A percentile compares a stretch with the other conserved stretches of the same genome.
These are phyloP conservation scores for Debaryomyces prosopidis DNA, from an alignment of 805 yeast genomes.

Conservation along the genomic window DNA sequence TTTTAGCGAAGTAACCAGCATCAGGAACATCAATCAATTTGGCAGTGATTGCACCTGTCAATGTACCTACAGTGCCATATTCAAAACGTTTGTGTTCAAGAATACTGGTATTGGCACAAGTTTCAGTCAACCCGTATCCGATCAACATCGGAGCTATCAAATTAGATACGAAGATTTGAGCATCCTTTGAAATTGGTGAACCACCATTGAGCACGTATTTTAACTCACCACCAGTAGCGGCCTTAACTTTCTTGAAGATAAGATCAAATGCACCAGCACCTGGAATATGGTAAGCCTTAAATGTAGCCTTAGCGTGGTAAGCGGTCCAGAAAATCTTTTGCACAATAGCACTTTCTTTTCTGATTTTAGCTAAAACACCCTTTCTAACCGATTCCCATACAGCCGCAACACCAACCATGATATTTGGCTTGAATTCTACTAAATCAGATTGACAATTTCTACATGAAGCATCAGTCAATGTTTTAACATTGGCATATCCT, in stretches of 20 bases:
- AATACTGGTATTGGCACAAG: constrained; percentile 84
- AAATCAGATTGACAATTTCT: constrained; percentile 88
- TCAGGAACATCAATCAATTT: constrained; percentile 91
- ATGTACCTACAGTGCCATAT: constrained; percentile 76
- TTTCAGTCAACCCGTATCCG: constrained; percentile 97
- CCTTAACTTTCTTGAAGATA: constrained; percentile 83
- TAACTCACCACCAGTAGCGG: constrained; percentile 92
- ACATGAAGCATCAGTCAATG: constrained; percentile 79
- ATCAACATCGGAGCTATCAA: constrained; percentile 83
- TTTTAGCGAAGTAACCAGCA: constrained; percentile 85
- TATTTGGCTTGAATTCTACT: constrained; percentile 81
- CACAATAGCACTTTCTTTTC: constrained; percentile 58
- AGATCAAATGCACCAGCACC: constrained; percentile 72
- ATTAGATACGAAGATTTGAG: constrained; percentile 77
- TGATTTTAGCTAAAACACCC: constrained; percentile 80
- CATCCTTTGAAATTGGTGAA: constrained; percentile 78
- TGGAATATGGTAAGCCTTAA: constrained; percentile 70
- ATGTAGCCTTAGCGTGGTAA: constrained; percentile 65
- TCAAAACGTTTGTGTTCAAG: constrained; percentile 65
- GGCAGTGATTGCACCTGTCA: constrained; percentile 79
- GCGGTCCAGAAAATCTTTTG: constrained; percentile 92
- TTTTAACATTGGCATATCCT: constrained; percentile 93
- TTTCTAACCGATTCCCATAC: constrained; percentile 96
- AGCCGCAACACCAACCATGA: constrained; percentile 98
- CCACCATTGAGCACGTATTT: constrained; percentile 84